Conservation (phyloP, 1,284 basidiomycete species). For the Heliocybe sulcata region DNA sequence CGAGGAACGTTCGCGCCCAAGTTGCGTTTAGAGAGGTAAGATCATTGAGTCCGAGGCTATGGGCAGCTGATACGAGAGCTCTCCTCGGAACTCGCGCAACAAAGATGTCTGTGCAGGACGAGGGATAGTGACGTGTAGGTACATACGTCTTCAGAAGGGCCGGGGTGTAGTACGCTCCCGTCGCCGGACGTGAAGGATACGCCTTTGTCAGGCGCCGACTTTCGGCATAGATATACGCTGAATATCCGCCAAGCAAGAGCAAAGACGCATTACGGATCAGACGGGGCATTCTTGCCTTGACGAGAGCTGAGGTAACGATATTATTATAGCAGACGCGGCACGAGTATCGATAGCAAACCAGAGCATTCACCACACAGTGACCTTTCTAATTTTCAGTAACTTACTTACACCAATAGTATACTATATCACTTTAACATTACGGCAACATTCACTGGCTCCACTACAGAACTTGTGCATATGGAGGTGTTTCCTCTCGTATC, state of each 20-base stretch:
- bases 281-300: too few species aligned
- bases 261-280: not conserved
- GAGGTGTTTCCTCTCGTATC: too few species aligned
- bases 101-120: not conserved
- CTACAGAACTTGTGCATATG: too few species aligned
- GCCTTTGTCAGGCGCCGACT: not conserved
- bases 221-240: constrained; percentile 1
- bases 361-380: too few species aligned
- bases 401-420: too few species aligned
- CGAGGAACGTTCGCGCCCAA: constrained; percentile 8
- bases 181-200: not conserved
- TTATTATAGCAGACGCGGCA: too few species aligned
- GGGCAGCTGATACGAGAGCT: not conserved
- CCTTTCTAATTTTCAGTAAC: too few species aligned
- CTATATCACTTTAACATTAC: too few species aligned
- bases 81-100: not conserved
- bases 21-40: constrained; percentile 6
- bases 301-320: too few species aligned
- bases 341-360: too few species aligned
- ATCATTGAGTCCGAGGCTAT: not conserved
- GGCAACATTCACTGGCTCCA: too few species aligned
- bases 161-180: not conserved
- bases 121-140: not conserved
- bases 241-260: not conserved
- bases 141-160: not conserved